phyloP scores from a whole-genome alignment of 208 protist species.

The Leishmania arabica region DNA sequence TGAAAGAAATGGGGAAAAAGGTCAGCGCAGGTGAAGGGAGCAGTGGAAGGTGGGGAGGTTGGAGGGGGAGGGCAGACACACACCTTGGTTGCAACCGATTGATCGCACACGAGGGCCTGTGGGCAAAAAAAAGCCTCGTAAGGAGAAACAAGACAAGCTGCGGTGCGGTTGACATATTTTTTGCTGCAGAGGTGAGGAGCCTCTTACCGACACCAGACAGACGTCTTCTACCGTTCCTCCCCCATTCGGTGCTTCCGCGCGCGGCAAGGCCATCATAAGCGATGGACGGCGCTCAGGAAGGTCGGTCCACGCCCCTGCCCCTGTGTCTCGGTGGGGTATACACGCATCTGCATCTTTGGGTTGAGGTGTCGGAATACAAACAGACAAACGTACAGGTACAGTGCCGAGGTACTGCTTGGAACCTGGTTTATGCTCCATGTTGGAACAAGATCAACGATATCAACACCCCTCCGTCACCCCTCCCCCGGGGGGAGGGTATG shows the following conservation, averaged over 20 bases:
- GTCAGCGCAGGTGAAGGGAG: slow-evolving; percentile 1
- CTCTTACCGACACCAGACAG: background rate
- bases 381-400: background rate
- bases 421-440: background rate
- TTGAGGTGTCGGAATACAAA: background rate
- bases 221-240: background rate
- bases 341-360: background rate
- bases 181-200: background rate
- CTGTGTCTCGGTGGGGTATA: background rate
- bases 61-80: background rate
- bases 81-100: background rate
- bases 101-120: background rate
- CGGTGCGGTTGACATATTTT: background rate
- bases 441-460: background rate
- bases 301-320: background rate
- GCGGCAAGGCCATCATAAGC: background rate
- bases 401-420: background rate
- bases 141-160: background rate
- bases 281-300: background rate
- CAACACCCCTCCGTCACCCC: background rate
- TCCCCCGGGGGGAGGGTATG: background rate
- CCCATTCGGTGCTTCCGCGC: background rate
- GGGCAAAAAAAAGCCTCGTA: background rate
- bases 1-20: background rate
- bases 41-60: background rate